A percentile compares a stretch with the other conserved stretches of the same genome.
phyloP scores from a whole-genome alignment of 73 alveolate species.

The Urostyla sp. region DNA sequence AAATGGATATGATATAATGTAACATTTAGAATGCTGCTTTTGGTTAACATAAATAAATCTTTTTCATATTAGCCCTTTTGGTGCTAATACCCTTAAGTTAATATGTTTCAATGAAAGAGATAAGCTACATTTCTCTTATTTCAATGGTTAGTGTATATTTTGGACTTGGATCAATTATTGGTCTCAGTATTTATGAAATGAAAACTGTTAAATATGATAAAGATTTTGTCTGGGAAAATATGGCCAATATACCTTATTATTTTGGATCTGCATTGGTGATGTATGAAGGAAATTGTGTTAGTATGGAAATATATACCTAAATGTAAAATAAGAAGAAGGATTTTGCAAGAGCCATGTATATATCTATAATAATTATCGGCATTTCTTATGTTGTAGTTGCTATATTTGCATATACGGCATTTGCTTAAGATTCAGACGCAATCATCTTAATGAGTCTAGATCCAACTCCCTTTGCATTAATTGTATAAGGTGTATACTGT shows the following conservation, averaged over 20 bases:
- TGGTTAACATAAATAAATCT: no score
- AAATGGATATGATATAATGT: no score
- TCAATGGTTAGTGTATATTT: neutral
- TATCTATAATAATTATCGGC: conserved; percentile 10
- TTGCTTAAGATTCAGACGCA: conserved; percentile 30
- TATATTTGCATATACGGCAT: conserved; percentile 11
- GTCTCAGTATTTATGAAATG: conserved; percentile 6
- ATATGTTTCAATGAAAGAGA: conserved; percentile 15
- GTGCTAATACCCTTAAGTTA: conserved; percentile 8
- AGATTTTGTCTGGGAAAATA: neutral
- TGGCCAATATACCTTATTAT: conserved; percentile 10
- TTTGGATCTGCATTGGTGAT: conserved; percentile 48
- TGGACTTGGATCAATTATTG: neutral
- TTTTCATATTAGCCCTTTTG: neutral
- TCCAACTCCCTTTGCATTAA: conserved; percentile 6
- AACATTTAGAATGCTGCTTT: no score
- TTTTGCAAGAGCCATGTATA: no score
- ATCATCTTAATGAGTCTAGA: conserved; percentile 21
- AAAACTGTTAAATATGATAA: conserved; percentile 12
- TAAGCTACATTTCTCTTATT: conserved; percentile 32
- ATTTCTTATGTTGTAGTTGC: neutral
- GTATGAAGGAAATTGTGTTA: conserved; percentile 45
- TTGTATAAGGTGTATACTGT: conserved; percentile 18
- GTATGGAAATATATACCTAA: conserved; percentile 18
- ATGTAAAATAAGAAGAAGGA: no score